A percentile compares a stretch with the other conserved stretches of the same genome.
Evolutionary conservation across 2,329 filamentous ascomycete genomes (phyloP).

Genomic region (Knufia fluminis): DNA sequence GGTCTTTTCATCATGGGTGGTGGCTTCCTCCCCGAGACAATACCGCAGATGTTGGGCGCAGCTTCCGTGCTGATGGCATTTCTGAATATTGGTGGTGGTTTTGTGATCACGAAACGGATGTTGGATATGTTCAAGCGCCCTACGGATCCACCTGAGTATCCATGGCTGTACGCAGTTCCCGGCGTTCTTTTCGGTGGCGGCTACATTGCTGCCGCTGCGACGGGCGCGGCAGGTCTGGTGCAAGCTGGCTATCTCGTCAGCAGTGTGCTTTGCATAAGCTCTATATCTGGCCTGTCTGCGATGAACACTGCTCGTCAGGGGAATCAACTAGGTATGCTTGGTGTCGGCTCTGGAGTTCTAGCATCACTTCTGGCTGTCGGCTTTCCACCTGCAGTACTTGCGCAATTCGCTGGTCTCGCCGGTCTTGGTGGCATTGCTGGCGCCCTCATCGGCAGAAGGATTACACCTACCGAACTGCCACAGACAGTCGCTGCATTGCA

Average conservation of each 20-base stretch:
- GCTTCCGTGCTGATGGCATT: conserved; percentile 75
- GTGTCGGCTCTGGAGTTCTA: conserved; percentile 72
- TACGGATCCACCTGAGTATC: conserved; percentile 79
- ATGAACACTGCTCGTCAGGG: conserved; percentile 76
- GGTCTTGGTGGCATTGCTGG: conserved; percentile 59
- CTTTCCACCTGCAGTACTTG: conserved; percentile 66
- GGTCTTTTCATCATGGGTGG: conserved; percentile 84
- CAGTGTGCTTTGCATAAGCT: conserved; percentile 71
- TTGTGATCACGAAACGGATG: conserved; percentile 89
- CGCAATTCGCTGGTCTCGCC: conserved; percentile 71
- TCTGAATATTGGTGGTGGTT: conserved; percentile 80
- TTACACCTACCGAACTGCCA: conserved; percentile 78
- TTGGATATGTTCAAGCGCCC: conserved; percentile 82
- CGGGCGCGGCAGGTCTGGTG: conserved; percentile 73
- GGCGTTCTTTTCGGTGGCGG: conserved; percentile 70
- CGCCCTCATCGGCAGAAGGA: conserved; percentile 70
- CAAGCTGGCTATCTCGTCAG: conserved; percentile 82
- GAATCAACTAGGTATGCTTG: conserved; percentile 77
- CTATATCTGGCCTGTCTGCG: conserved; percentile 70
- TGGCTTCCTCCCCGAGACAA: conserved; percentile 64
- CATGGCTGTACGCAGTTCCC: conserved; percentile 75
- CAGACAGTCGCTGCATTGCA: conserved; percentile 85
- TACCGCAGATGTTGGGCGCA: conserved; percentile 71
- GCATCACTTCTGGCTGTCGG: conserved; percentile 74
- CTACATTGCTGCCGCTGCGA: conserved; percentile 68